Evolutionary conservation across 2,329 filamentous ascomycete genomes (phyloP), one percentile per base, ranked within the genome.

Genomic region (Penicillium janthinellum): DNA sequence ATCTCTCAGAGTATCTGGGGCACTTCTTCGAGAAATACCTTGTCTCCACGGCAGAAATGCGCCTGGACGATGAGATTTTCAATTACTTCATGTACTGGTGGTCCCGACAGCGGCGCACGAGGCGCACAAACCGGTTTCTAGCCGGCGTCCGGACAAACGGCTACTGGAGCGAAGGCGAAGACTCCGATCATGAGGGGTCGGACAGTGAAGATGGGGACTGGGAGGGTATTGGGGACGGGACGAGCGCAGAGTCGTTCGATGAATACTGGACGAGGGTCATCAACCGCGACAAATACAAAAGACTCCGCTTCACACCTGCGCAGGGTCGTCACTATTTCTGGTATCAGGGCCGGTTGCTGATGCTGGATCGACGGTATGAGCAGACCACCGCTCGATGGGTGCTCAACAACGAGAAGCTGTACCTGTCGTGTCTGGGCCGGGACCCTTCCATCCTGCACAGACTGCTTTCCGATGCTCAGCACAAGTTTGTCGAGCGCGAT

Each of bases 31-130:
- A 83, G 44, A 67, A 76, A 5, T 78, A 89, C 66, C 82, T 88
- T 66, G 86, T 89, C 80, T 88, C 85, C 3, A 85, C 83, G 1
- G 87, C 88, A 17, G 85, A 88, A 65, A 84, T 91, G 41, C 83
- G 86, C 47, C 82, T 85, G 31, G 87, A 90, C 58, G 89, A 91
- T 66, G 88, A 91, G 71, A 85, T 89, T 58, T 91, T 90, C 77
- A 88, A 88, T 69, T 89, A 90, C 68, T 69, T 90, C 42, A 90
- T 90, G 86, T 81, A 81, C 28, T 91, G 88, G 88, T 82, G 90
- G 2, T 82, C 87, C 1, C 75, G 79, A 37, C 88, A 91, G 72
- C 73, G 77, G 3, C 90, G 90, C 64, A 81, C 86, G 20, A 81
- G 83, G 61, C 76, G 78, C 5, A 84, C 87, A 0, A 84, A 86